These are phyloP conservation scores for Plasmopara halstedii DNA, from an alignment of 352 stramenopile genomes.

Conservation along the genomic window DNA sequence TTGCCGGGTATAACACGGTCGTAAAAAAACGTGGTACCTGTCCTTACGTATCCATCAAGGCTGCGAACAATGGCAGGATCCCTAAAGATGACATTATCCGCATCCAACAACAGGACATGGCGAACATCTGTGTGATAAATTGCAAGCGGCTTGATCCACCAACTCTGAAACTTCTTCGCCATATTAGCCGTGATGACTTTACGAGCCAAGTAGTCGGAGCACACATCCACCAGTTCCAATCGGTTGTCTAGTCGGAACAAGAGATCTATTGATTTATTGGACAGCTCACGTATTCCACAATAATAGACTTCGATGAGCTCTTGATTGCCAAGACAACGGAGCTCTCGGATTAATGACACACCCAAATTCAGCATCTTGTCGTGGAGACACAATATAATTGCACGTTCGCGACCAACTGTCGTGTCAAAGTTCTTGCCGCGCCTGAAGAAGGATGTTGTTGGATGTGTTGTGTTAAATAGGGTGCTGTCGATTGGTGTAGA, in stretches of 20 bases:
- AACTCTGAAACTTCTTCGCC: slow-evolving; percentile 13
- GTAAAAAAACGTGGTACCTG: slow-evolving; percentile 20
- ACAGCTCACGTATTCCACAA: slow-evolving; percentile 10
- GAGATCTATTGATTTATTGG: slow-evolving; percentile 3
- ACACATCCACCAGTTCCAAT: slow-evolving; percentile 15
- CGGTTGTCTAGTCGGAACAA: slow-evolving; percentile 8
- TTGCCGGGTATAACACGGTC: slow-evolving; percentile 12
- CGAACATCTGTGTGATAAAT: slow-evolving; percentile 15
- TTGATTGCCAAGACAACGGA: slow-evolving; percentile 15
- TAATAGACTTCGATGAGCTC: slow-evolving; percentile 20
- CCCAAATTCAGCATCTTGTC: slow-evolving; percentile 7
- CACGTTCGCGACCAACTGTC: slow-evolving; percentile 4
- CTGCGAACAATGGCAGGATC: slow-evolving; percentile 5
- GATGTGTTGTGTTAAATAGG: background rate
- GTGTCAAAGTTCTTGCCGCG: slow-evolving; percentile 4
- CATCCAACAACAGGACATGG: slow-evolving; percentile 16
- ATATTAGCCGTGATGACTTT: slow-evolving; percentile 2
- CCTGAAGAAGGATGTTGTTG: slow-evolving; percentile 5
- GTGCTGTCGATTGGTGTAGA: slow-evolving; percentile 3
- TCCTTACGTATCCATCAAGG: slow-evolving; percentile 9
- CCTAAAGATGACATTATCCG: slow-evolving; percentile 12
- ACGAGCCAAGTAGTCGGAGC: slow-evolving; percentile 7
- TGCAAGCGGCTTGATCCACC: slow-evolving; percentile 14
- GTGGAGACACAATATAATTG: slow-evolving; percentile 6
- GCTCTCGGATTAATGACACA: slow-evolving; percentile 13